Evolutionary conservation across 306 rosid genomes (phyloP).

Genomic region (Vigna hirtella): DNA sequence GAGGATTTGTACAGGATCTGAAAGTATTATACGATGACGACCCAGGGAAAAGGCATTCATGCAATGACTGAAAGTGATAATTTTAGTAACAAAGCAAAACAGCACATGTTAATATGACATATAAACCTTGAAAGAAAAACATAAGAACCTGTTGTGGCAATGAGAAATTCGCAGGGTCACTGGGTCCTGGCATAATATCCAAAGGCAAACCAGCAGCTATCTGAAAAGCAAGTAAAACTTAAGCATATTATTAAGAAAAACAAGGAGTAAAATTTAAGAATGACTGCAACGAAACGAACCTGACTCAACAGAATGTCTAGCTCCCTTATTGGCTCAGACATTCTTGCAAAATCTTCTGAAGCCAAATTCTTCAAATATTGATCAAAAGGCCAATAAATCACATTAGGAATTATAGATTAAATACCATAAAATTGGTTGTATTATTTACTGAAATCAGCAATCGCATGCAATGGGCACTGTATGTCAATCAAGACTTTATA

Average conservation of each 20-base stretch:
- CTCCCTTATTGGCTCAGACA: constrained; percentile 84
- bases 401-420: neutral
- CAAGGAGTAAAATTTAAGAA: constrained; percentile 25
- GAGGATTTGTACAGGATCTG: constrained; percentile 94
- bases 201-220: constrained; percentile 80
- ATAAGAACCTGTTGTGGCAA: constrained; percentile 91
- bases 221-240: constrained; percentile 55
- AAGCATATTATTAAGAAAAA: constrained; percentile 41
- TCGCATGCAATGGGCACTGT: neutral
- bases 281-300: constrained; percentile 57
- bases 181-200: constrained; percentile 96
- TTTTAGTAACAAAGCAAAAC: constrained; percentile 51
- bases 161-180: constrained; percentile 87
- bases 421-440: neutral
- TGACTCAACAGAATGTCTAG: constrained; percentile 88
- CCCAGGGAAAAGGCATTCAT: constrained; percentile 92
- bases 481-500: constrained; percentile 19
- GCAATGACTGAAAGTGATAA: constrained; percentile 74
- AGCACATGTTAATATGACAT: constrained; percentile 25
- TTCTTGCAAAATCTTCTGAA: constrained; percentile 76
- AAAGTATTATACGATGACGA: constrained; percentile 88
- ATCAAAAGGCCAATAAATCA: constrained; percentile 29
- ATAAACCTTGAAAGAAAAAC: constrained; percentile 36
- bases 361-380: constrained; percentile 68
- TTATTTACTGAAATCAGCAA: neutral